Conservation (phyloP, 352 stramenopile species). For the Globisporangium paroecandrum region DNA sequence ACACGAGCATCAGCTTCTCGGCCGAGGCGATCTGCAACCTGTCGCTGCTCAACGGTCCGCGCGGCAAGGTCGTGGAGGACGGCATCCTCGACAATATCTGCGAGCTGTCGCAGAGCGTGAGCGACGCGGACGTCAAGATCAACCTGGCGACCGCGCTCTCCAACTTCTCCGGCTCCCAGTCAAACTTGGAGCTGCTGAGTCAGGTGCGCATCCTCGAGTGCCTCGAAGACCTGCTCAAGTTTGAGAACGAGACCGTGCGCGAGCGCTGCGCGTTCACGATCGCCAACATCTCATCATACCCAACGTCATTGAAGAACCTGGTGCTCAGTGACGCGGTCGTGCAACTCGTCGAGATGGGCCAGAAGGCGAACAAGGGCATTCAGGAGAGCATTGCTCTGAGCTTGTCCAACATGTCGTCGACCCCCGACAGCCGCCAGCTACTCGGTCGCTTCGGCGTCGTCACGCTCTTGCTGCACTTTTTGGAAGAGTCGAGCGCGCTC, state of each 20-base stretch:
- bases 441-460: constrained; percentile 65
- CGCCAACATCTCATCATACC: constrained; percentile 72
- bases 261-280: constrained; percentile 73
- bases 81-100: constrained; percentile 76
- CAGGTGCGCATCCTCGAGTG: constrained; percentile 68
- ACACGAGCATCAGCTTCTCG: constrained; percentile 49
- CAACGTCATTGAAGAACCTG: constrained; percentile 58
- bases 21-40: constrained; percentile 77
- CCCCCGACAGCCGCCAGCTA: constrained; percentile 50
- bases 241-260: constrained; percentile 56
- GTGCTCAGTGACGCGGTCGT: constrained; percentile 59
- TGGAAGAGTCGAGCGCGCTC: constrained; percentile 45
- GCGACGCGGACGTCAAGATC: constrained; percentile 42
- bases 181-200: constrained; percentile 66
- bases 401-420: constrained; percentile 70
- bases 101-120: constrained; percentile 44
- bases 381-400: constrained; percentile 76
- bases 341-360: constrained; percentile 60
- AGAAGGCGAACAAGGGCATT: constrained; percentile 44
- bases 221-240: constrained; percentile 72
- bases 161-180: constrained; percentile 71
- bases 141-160: constrained; percentile 70
- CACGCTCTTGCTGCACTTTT: constrained; percentile 62
- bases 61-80: constrained; percentile 75
- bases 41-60: constrained; percentile 60